Evolutionary conservation across 2,329 filamentous ascomycete genomes (phyloP), one percentile per base, ranked within the genome.

Genomic region (Tothia fuscella): DNA sequence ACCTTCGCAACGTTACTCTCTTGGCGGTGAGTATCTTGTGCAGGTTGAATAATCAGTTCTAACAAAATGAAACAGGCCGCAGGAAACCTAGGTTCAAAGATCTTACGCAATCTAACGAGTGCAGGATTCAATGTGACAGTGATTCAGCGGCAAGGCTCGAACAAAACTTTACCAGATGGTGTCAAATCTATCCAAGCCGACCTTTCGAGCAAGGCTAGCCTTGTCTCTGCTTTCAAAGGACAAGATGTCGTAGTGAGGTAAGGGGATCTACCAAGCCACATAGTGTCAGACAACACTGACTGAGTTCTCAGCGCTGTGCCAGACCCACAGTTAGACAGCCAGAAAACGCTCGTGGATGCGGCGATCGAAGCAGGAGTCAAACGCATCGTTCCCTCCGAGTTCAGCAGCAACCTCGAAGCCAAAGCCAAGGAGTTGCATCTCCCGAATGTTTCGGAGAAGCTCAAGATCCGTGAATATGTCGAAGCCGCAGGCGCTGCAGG

Each of bases 361-460:
- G 56, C 56, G 1, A 42, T 60, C 16, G 51, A 51, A 5, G 56
- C 56, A 5, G 53, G 51, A 3, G 56, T 59, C 4, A 55, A 53
- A 6, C 49, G 58, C 34, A 58, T 50, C 47, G 58, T 60, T 31
- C 51, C 55, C 7, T 56, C 58, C 24, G 57, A 61, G 32, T 61
- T 55, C 39, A 55, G 36, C 25, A 26, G 33, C 5, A 47, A 49
- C 29, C 25, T 38, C 16, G 28, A 48, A 28, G 28, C 37, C 2
- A 42, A 37, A 21, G 36, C 44, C 9, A 31, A 46, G 32, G 42
- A 45, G 22, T 37, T 42, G 5, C 32, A 39, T n/a, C 40, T 46
- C 5, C 42, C 42, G n/a, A 31, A 44, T 2, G 40, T 45, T 30
- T 31, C 41, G 5, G 42, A 40, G n/a, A 49, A 49, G 29, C 35